Evolutionary conservation across 768 basidiomycete species (phyloP), one percentile per base, ranked within the genome.

Genomic region (Boletus edulis): DNA sequence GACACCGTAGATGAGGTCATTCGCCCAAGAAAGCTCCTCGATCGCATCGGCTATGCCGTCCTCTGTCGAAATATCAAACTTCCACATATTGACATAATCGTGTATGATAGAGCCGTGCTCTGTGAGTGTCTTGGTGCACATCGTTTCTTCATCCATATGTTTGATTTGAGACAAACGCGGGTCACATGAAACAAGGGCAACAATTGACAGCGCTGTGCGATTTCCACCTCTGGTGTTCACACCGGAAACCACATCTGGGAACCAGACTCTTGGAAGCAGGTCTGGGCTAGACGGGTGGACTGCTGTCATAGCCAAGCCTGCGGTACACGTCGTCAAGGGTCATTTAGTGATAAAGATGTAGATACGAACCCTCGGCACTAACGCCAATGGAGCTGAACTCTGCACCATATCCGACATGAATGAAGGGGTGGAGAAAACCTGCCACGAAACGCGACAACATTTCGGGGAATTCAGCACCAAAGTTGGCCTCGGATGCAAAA

Each of bases 381-480:
- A 86, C 66, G 0, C 85, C 87, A 8, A 80, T 77, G 20, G 85
- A 53, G 14, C 76, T 73, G 55, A 87, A 87, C 64, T 89, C 87
- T 4, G 78, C 67, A 4, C 85, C 86, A 66, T 81, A 81, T 14
- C 84, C 86, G 3, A 72, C 59, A 59, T 88, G 84, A 43, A 89
- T 87, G 39, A 87, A 52, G 0, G 87, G 82, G 60, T 90, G 87
- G 5, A 89, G 27, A 9, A 86, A 62, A 3, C 83, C 85, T 1
- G 75, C 75, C 15, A 85, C 37, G 57, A 84, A 77, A 12, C 86
- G 78, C 42, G 74, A 76, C 14, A 88, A 61, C 83, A 89, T 84
- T 55, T 76, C 58, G 1, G 64, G 64, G 15, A 37, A 27, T 1
- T 47, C 13, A 32, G 27, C 3, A 22, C 53, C 59, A 42, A 75